phyloP scores from a whole-genome alignment of 1,139 yeast genomes.

The Kodamaea suecica region DNA sequence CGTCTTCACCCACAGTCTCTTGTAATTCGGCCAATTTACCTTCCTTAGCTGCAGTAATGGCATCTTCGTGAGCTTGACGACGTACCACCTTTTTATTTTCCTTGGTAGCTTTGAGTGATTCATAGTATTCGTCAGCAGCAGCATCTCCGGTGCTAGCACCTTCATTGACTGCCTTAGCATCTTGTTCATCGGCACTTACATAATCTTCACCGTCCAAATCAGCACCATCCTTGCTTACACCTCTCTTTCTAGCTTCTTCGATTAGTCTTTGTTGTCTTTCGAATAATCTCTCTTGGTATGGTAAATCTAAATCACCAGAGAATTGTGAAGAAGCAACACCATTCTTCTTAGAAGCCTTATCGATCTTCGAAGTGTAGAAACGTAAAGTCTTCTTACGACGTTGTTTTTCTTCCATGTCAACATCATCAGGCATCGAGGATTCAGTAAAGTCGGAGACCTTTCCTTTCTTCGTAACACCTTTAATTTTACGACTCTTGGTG shows the following conservation, averaged over 20 bases:
- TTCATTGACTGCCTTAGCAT: conserved; percentile 33
- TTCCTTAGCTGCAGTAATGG: conserved; percentile 77
- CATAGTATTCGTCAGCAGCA: conserved; percentile 47
- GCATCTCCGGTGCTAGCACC: conserved; percentile 20
- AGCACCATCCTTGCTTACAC: conserved; percentile 54
- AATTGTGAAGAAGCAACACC: conserved; percentile 39
- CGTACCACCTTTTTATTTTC: conserved; percentile 50
- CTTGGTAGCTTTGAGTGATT: conserved; percentile 48
- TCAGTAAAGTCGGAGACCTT: conserved; percentile 58
- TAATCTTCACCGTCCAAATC: conserved; percentile 52
- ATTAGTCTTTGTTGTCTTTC: conserved; percentile 84
- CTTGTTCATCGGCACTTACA: conserved; percentile 47
- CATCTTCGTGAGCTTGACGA: conserved; percentile 64
- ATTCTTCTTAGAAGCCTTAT: conserved; percentile 65
- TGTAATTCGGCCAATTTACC: conserved; percentile 75
- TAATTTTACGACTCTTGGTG: conserved; percentile 45
- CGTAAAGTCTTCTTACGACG: conserved; percentile 81
- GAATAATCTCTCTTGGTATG: conserved; percentile 85
- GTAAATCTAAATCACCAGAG: conserved; percentile 87
- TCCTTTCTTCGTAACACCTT: conserved; percentile 23
- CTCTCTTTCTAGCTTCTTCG: conserved; percentile 88
- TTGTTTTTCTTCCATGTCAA: conserved; percentile 83
- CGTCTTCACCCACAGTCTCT: conserved; percentile 67
- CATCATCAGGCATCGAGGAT: conserved; percentile 59
- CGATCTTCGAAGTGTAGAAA: conserved; percentile 95